Percentiles rank a stretch among this genome's conserved stretches.
Evolutionary conservation across 2,329 filamentous ascomycete genomes (phyloP).

Genomic region (Curvularia eragrostidis): DNA sequence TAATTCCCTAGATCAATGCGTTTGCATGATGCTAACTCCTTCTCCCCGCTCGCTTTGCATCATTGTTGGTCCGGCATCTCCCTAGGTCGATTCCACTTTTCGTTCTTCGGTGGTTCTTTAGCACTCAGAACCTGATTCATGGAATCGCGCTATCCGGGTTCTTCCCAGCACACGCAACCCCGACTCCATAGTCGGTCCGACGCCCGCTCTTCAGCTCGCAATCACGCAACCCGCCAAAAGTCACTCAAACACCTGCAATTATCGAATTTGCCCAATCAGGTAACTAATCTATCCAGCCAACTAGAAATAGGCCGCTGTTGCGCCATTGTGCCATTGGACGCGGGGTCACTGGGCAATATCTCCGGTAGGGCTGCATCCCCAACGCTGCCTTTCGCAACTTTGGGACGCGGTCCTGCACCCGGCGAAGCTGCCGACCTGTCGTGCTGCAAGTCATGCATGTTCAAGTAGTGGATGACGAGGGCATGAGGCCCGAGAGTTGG

Average conservation of each 20-base stretch:
- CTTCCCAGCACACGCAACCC: slow-evolving; percentile 10
- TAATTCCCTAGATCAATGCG: slow-evolving; percentile 4
- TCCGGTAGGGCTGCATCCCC: slow-evolving; percentile 18
- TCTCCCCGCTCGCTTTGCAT: slow-evolving; percentile 13
- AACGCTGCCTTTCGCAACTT: background rate
- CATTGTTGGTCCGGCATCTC: slow-evolving; percentile 10
- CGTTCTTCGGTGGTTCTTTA: slow-evolving; percentile 20
- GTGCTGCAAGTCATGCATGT: slow-evolving; percentile 12
- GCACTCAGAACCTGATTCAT: slow-evolving; percentile 19
- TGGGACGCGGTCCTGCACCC: background rate
- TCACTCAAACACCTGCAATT: slow-evolving; percentile 8
- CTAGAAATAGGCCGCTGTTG: slow-evolving; percentile 5
- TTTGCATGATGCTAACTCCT: slow-evolving; percentile 10
- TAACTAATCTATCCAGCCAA: slow-evolving; percentile 5
- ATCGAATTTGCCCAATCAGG: slow-evolving; percentile 9
- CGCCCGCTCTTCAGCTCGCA: background rate
- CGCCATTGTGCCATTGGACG: slow-evolving; percentile 5
- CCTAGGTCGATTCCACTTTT: slow-evolving; percentile 10
- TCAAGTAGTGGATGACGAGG: slow-evolving; percentile 5
- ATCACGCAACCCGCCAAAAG: slow-evolving; percentile 3
- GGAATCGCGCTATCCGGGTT: background rate
- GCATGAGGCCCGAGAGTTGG: slow-evolving; percentile 1
- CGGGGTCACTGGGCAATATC: slow-evolving; percentile 5
- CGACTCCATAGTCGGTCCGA: slow-evolving; percentile 12
- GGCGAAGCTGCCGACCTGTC: background rate